Base-by-base conservation (phyloP, 169 alveolate species). In the Eimeria acervulina region DNA sequence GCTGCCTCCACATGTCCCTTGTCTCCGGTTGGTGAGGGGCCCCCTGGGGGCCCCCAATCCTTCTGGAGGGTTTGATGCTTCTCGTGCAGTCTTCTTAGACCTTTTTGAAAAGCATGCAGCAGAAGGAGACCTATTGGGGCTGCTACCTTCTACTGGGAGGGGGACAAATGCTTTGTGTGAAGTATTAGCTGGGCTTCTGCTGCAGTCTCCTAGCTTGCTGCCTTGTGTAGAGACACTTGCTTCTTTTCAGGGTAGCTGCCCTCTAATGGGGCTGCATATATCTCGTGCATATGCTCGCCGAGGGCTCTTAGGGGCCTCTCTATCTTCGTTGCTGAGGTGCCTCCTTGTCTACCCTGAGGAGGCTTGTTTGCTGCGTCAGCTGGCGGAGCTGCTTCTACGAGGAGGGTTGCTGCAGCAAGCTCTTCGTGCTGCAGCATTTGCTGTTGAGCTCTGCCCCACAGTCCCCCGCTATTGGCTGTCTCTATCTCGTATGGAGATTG, bases 81-180 rank as follows among this genome's bases (percentile, higher is more conserved):
- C 81, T 38, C 80, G 83, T 4, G 80, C 42, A 6, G 36, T 87
- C 40, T 17, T 55, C 2, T 42, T 87, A 44, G 83, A 87, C 51
- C 63, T 87, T 6, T 38, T 68, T n/a, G 63, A 33, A 33, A 38
- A 68, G 59, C 68, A 51, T 68, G 61, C 68, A 26, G 83, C 78
- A 1, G 59, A 63, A 28, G 94, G 94, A 55, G 94, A 87, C 63
- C 13, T 13, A 26, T 76, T 87, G 72, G 94, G 94, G 52, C 83
- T 87, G 78, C 61, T 87, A 44, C 94, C 94, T 2, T 55, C 83
- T 1, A 61, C 66, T 21, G 94, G 94, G 36, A 33, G 68, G 66
- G 94, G 94, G 38, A 87, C 94, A 33, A 87, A 87, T 52, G 94
- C 83, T 7, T 76, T 87, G 26, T 59, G 81, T 74, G 94, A 87